Evolutionary conservation across 2,329 filamentous ascomycete genomes (phyloP).

Genomic region (Fusarium nisikadoi): DNA sequence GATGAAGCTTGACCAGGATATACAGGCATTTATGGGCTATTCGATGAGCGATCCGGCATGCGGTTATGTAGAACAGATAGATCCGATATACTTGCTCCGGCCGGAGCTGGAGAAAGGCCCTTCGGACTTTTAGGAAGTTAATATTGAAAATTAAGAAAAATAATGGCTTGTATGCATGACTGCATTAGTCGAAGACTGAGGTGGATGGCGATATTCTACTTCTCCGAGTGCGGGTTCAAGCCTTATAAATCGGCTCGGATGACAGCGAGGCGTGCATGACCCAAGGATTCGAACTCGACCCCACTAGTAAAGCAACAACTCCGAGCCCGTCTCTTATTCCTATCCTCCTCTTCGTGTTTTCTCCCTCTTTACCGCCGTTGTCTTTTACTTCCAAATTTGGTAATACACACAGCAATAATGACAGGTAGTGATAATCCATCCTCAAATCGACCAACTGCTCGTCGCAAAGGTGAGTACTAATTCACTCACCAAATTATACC

Average conservation of each 20-base stretch:
- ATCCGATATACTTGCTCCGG: conserved; percentile 27
- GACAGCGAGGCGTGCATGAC: neutral
- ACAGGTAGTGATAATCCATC: neutral
- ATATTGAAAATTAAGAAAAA: too few relatives aligned
- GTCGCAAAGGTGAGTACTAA: conserved; percentile 28
- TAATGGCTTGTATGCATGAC: neutral
- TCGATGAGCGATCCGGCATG: conserved; percentile 28
- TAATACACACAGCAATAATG: conserved; percentile 24
- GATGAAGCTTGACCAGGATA: conserved; percentile 7
- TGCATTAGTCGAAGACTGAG: rapidly evolving
- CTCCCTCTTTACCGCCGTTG: neutral
- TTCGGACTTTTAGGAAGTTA: neutral
- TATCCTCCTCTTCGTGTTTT: neutral
- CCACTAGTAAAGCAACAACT: neutral
- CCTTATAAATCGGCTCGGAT: neutral
- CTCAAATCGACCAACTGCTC: conserved; percentile 27
- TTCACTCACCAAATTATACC: rapidly evolving
- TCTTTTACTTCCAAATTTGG: neutral
- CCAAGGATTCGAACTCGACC: neutral
- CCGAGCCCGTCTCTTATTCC: neutral
- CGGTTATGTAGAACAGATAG: conserved; percentile 28
- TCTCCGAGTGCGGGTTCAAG: neutral
- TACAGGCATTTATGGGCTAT: conserved; percentile 28
- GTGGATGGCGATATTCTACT: neutral
- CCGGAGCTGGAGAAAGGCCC: conserved; percentile 18